phyloP scores from a whole-genome alignment of 495 filamentous ascomycete species.

The Lophiotrema nucula region DNA sequence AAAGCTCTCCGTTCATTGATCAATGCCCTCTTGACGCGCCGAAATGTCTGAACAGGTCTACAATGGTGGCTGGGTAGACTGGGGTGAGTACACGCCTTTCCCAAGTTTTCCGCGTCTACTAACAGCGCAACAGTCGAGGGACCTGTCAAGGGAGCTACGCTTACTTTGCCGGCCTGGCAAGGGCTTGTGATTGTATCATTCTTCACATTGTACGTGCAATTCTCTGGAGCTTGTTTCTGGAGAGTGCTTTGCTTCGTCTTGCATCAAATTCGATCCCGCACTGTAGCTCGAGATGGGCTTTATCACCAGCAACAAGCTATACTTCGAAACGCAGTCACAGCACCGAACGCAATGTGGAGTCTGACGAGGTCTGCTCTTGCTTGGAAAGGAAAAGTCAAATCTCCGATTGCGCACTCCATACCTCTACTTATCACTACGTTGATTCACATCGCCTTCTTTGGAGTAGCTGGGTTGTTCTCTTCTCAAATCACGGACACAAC shows the following conservation, averaged over 20 bases:
- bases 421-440: slow-evolving; percentile 12
- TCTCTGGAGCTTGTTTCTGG: slow-evolving; percentile 29
- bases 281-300: slow-evolving; percentile 16
- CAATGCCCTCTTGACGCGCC: too few relatives aligned
- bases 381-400: slow-evolving; percentile 19
- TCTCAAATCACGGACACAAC: slow-evolving; percentile 17
- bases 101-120: too few relatives aligned
- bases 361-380: neutral
- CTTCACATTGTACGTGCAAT: slow-evolving; percentile 29
- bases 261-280: slow-evolving; percentile 25
- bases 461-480: slow-evolving; percentile 19
- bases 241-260: slow-evolving; percentile 26
- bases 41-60: slow-evolving; percentile 5
- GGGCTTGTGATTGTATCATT: slow-evolving; percentile 28
- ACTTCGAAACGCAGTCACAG: slow-evolving; percentile 25
- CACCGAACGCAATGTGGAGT: slow-evolving; percentile 20
- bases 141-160: slow-evolving; percentile 7
- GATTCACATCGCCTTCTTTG: slow-evolving; percentile 25
- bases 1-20: too few relatives aligned
- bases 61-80: slow-evolving; percentile 24
- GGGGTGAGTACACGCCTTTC: slow-evolving; percentile 20
- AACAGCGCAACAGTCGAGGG: too few relatives aligned
- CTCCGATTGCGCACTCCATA: slow-evolving; percentile 7
- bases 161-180: slow-evolving; percentile 15
- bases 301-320: slow-evolving; percentile 32